phyloP scores from a whole-genome alignment of 1,284 basidiomycete species.

The Tilletia indica region DNA sequence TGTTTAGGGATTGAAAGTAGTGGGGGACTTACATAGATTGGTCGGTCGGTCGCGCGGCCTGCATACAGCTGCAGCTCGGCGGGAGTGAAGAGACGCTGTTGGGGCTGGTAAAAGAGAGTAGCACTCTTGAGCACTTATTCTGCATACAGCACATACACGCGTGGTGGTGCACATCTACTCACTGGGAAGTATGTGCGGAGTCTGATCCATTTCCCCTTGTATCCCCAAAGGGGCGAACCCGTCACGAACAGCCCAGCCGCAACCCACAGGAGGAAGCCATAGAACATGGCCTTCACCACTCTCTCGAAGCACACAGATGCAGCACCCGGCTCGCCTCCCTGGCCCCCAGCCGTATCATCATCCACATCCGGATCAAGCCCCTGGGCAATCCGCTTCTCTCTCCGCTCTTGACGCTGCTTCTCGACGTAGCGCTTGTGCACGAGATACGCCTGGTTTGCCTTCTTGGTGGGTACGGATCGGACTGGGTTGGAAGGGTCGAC shows the following conservation, averaged over 20 bases:
- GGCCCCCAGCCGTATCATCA: conserved; percentile 15
- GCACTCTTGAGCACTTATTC: too few relatives aligned
- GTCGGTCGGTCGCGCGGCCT: conserved; percentile 68
- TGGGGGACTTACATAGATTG: conserved; percentile 74
- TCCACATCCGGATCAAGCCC: conserved; percentile 2
- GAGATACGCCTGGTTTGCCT: conserved; percentile 45
- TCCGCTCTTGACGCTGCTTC: conserved; percentile 34
- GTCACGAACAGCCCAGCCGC: conserved; percentile 44
- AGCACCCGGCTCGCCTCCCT: conserved; percentile 4
- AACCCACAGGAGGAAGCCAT: conserved; percentile 28
- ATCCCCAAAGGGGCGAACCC: conserved; percentile 51
- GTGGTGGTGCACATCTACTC: conserved; percentile 20
- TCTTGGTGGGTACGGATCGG: conserved; percentile 47
- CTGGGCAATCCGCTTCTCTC: conserved; percentile 27
- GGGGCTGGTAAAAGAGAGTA: conserved; percentile 56
- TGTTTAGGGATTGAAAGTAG: not conserved
- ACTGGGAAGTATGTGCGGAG: conserved; percentile 48
- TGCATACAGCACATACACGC: not conserved
- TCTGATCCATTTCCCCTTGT: conserved; percentile 48
- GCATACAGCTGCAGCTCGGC: conserved; percentile 70
- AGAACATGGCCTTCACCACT: conserved; percentile 23
- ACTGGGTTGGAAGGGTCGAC: conserved; percentile 46
- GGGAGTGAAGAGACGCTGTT: conserved; percentile 73
- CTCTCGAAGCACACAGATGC: not conserved
- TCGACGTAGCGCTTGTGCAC: conserved; percentile 47